Base-by-base conservation (phyloP, 78 protist species). In the Mastigamoeba balamuthi region DNA sequence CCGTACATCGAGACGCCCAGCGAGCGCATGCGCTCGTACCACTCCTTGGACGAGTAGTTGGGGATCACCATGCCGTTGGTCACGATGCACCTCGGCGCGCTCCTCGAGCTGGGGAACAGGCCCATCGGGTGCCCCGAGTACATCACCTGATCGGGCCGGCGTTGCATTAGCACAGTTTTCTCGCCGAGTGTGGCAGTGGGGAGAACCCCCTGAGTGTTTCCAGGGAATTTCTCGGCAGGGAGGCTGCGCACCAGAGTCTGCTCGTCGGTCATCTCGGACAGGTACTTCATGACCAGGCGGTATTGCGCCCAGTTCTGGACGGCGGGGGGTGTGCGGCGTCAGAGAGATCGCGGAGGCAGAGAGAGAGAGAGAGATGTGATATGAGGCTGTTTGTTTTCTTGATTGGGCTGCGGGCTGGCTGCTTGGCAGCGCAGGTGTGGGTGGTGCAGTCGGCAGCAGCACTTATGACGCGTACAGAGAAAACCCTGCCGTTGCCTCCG, bases 31-130 rank as follows among this genome's bases (percentile, higher is more conserved):
- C 78, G 75, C 23, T 92, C 94, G 72, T 92, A 92, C 40, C 83
- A 90, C 4, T 25, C 48, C 37, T 74, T 53, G 0, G 94, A 69
- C 3, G 94, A 89, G 69, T 89, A 93, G 44, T 91, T 89, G 42
- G 96, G 95, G 67, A 93, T 87, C 33, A 92, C 88, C 95, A 93
- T 85, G 29, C 97, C 97, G 71, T 92, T 93, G 43, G 97, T 89
- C 48, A 93, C 66, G 1, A 92, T 77, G 1, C 88, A 83, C 17
- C 96, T 40, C 74, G 94, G 88, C 66, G 90, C 42, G 33, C 69
- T 5, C 6, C 2, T 9, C 23, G 72, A 58, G 75, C 83, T 75
- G 69, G 90, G 85, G 40, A 81, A 87, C 25, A 85, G 38, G 6
- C 92, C 91, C 87, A 80, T 72, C 38, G 94, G 94, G 52, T 82